These are phyloP conservation scores for Rhynchosporium secalis DNA, from an alignment of 2,329 filamentous ascomycete species.

Conservation along the genomic window DNA sequence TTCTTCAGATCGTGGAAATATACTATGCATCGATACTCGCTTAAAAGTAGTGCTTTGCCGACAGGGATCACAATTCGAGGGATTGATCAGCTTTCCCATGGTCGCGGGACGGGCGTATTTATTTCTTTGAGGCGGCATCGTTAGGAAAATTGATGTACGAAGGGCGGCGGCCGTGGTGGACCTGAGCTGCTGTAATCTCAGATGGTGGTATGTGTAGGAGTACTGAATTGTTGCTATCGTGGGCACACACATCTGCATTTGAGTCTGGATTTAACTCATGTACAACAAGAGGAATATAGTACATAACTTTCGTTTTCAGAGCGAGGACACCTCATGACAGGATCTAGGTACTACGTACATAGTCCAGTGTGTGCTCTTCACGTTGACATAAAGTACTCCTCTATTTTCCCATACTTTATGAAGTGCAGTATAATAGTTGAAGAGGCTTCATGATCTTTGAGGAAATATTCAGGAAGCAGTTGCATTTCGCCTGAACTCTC, in stretches of 20 bases:
- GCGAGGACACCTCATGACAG: not conserved
- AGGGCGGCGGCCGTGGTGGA: not conserved
- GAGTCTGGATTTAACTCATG: no score
- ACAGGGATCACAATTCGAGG: not conserved
- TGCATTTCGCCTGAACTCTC: no score
- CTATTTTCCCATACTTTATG: no score
- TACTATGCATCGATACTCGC: constrained; percentile 11
- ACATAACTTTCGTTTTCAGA: not conserved
- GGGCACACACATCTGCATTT: no score
- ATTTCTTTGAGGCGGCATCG: not conserved
- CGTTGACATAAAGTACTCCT: no score
- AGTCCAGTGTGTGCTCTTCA: not conserved
- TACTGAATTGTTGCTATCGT: no score
- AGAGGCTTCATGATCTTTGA: no score
- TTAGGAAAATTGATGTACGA: not conserved
- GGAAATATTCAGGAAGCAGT: no score
- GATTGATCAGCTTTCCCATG: constrained; percentile 5
- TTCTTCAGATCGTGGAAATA: constrained; percentile 6
- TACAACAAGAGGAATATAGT: no score
- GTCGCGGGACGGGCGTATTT: not conserved
- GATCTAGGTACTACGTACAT: not conserved
- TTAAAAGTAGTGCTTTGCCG: not conserved
- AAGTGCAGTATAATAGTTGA: no score
- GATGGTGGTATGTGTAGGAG: no score
- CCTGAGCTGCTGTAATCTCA: no score